Evolutionary conservation across 1,139 yeast species (phyloP).

Genomic region (Geotrichum macrosporum): DNA sequence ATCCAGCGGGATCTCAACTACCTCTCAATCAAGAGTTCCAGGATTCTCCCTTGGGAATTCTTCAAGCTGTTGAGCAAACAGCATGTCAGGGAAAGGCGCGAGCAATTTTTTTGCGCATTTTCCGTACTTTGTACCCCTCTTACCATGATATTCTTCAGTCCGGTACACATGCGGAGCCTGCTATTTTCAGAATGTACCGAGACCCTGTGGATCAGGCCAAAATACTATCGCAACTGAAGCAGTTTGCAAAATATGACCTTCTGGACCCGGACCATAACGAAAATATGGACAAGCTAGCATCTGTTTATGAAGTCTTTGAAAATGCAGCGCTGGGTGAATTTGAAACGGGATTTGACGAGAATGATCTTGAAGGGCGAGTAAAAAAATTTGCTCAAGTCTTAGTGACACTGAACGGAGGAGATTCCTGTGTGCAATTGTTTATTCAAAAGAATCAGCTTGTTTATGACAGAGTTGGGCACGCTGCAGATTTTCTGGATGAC

Average conservation of each 20-base stretch:
- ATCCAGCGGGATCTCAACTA: not conserved
- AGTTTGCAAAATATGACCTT: conserved; percentile 42
- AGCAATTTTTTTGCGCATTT: conserved; percentile 26
- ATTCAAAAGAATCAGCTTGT: conserved; percentile 46
- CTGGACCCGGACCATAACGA: conserved; percentile 38
- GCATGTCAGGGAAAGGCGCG: conserved; percentile 24
- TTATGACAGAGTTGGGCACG: conserved; percentile 20
- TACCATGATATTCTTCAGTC: conserved; percentile 31
- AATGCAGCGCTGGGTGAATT: conserved; percentile 69
- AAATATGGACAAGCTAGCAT: conserved; percentile 47
- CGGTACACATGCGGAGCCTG: conserved; percentile 27
- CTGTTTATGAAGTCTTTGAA: conserved; percentile 67
- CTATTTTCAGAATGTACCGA: conserved; percentile 27
- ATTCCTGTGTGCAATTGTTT: conserved; percentile 46
- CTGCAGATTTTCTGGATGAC: conserved; percentile 29
- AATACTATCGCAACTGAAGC: conserved; percentile 30
- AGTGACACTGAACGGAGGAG: conserved; percentile 40
- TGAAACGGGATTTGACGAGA: conserved; percentile 51
- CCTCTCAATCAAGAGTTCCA: not conserved
- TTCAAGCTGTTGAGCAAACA: conserved; percentile 3
- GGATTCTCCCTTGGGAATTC: conserved; percentile 16
- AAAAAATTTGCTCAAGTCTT: conserved; percentile 38
- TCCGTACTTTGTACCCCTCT: conserved; percentile 28
- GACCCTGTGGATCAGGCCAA: conserved; percentile 35
- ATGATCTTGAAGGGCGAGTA: conserved; percentile 44